Conservation (phyloP, 2,329 filamentous ascomycete species). For the Trichoderma guizhouense region DNA sequence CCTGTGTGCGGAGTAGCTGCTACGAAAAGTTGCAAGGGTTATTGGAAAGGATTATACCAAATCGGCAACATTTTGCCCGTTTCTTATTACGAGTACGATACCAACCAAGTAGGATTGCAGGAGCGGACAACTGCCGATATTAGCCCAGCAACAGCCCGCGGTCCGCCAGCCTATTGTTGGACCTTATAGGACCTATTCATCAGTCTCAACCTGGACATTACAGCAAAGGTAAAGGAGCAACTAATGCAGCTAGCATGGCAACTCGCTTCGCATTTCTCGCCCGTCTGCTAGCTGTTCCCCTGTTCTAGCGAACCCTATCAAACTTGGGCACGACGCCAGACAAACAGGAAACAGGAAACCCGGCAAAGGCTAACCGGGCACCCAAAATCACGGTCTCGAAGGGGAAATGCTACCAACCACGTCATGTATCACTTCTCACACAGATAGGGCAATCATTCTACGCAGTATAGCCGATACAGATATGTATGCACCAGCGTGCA, state of each 20-base stretch:
- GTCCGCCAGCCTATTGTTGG: background rate
- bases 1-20: background rate
- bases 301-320: background rate
- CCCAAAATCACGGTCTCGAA: background rate
- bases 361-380: background rate
- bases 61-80: background rate
- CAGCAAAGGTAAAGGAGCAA: background rate
- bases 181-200: background rate
- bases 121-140: constrained; percentile 5
- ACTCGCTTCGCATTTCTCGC: background rate
- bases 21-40: background rate
- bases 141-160: background rate
- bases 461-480: constrained; percentile 3
- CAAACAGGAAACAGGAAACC: background rate
- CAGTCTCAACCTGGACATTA: background rate
- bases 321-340: background rate
- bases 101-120: background rate
- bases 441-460: constrained; percentile 16
- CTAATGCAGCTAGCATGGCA: background rate
- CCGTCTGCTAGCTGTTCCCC: background rate
- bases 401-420: constrained; percentile 7
- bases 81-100: background rate
- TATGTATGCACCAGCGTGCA: constrained; percentile 9
- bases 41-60: background rate
- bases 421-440: constrained; percentile 16